Conservation (phyloP, 345 rosid species). For the Litchi chinensis region DNA sequence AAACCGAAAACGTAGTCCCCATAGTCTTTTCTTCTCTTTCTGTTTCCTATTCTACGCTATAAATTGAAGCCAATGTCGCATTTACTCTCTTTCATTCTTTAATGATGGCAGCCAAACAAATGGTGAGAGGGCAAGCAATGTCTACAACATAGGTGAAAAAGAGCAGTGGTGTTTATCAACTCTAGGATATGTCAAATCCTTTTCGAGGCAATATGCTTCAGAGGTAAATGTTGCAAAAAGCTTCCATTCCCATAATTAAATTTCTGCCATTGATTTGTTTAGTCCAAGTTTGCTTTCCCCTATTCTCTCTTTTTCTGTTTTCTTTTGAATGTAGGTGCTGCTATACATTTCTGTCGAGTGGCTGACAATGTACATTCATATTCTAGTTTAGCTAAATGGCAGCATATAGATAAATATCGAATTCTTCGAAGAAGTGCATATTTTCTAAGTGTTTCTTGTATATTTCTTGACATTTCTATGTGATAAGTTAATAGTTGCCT, state of each 20-base stretch:
- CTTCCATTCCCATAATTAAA: neutral
- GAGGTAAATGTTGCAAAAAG: slow-evolving; percentile 57
- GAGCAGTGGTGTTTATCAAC: slow-evolving; percentile 96
- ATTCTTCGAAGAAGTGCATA: neutral
- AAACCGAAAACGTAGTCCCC: slow-evolving; percentile 47
- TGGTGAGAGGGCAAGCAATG: slow-evolving; percentile 36
- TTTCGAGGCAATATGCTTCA: slow-evolving; percentile 87
- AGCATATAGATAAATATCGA: neutral
- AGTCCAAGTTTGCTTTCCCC: neutral
- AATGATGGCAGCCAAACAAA: slow-evolving; percentile 50
- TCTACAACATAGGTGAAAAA: slow-evolving; percentile 65
- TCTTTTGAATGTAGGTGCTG: neutral
- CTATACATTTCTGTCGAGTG: neutral
- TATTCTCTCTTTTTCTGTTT: neutral
- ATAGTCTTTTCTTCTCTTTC: neutral
- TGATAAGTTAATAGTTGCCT: neutral
- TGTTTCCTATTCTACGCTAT: neutral
- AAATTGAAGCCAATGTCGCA: neutral
- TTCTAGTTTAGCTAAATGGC: neutral
- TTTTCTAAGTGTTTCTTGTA: no score
- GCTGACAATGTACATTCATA: neutral
- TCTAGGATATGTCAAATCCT: slow-evolving; percentile 82
- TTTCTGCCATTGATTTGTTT: neutral
- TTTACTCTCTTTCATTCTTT: slow-evolving; percentile 6
- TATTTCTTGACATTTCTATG: neutral